Conservation (phyloP, 169 alveolate genomes). For the Fabrea salina region DNA sequence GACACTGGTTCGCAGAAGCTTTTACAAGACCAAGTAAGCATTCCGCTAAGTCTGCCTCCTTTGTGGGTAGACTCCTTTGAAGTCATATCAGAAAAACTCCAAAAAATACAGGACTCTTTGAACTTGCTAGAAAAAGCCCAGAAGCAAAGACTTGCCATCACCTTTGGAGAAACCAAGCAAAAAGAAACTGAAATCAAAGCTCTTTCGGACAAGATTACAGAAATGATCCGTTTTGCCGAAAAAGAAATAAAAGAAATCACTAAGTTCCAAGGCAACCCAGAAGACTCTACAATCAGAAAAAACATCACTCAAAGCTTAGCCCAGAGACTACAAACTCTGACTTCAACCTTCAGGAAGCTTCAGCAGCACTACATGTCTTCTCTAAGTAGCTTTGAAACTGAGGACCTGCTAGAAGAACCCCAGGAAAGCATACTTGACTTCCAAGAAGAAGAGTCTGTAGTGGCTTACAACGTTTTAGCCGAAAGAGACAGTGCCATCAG, state of each 20-base stretch:
- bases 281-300: slow-evolving; percentile 32
- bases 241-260: slow-evolving; percentile 14
- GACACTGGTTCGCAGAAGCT: not conserved
- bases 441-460: slow-evolving; percentile 12
- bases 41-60: slow-evolving; percentile 49
- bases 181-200: not conserved
- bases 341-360: slow-evolving; percentile 28
- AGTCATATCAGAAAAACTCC: slow-evolving; percentile 36
- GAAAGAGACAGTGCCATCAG: slow-evolving; percentile 57
- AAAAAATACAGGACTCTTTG: slow-evolving; percentile 13
- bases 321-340: slow-evolving; percentile 13
- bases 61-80: slow-evolving; percentile 57
- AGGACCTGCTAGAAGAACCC: slow-evolving; percentile 22
- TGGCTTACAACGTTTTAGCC: slow-evolving; percentile 8
- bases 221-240: not conserved
- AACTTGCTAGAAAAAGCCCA: slow-evolving; percentile 1
- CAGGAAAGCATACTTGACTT: slow-evolving; percentile 32
- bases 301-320: slow-evolving; percentile 25
- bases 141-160: slow-evolving; percentile 37
- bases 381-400: too few species aligned
- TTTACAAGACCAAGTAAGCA: not conserved
- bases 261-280: not conserved
- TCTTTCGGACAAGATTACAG: not conserved
- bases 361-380: slow-evolving; percentile 31
- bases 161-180: slow-evolving; percentile 44